Evolutionary conservation across 2,329 filamentous ascomycete species (phyloP).

Genomic region (Aspergillus chevalieri): DNA sequence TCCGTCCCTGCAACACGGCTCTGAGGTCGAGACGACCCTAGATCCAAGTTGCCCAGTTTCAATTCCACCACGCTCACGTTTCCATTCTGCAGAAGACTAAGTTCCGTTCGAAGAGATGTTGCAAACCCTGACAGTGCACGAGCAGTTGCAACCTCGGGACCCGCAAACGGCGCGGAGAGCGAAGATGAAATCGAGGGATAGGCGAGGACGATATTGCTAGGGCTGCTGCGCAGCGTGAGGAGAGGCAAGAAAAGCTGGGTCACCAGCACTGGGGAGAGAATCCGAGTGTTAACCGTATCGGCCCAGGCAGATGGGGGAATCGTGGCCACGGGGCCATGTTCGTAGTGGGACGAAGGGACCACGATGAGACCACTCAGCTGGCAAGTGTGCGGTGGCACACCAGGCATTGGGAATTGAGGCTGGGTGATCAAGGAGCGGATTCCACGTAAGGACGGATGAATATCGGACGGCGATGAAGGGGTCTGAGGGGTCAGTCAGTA

Average conservation of each 20-base stretch:
- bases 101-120: conserved; percentile 70
- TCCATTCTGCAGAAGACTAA: conserved; percentile 59
- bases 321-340: conserved; percentile 76
- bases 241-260: conserved; percentile 85
- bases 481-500: conserved; percentile 37
- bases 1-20: conserved; percentile 44
- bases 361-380: conserved; percentile 74
- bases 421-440: conserved; percentile 66
- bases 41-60: conserved; percentile 86
- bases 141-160: conserved; percentile 78
- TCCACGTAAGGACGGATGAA: conserved; percentile 62
- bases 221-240: conserved; percentile 55
- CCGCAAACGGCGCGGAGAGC: conserved; percentile 43
- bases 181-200: conserved; percentile 43
- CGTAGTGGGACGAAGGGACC: conserved; percentile 71
- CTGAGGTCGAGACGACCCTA: conserved; percentile 51
- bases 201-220: conserved; percentile 40
- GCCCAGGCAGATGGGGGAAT: conserved; percentile 78
- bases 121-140: conserved; percentile 83
- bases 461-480: conserved; percentile 52
- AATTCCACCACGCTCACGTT: conserved; percentile 72
- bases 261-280: conserved; percentile 81
- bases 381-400: conserved; percentile 68
- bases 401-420: conserved; percentile 69
- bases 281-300: conserved; percentile 84